Evolutionary conservation across 2,329 filamentous ascomycete genomes (phyloP).

Genomic region (Pestalotiopsis sp.): DNA sequence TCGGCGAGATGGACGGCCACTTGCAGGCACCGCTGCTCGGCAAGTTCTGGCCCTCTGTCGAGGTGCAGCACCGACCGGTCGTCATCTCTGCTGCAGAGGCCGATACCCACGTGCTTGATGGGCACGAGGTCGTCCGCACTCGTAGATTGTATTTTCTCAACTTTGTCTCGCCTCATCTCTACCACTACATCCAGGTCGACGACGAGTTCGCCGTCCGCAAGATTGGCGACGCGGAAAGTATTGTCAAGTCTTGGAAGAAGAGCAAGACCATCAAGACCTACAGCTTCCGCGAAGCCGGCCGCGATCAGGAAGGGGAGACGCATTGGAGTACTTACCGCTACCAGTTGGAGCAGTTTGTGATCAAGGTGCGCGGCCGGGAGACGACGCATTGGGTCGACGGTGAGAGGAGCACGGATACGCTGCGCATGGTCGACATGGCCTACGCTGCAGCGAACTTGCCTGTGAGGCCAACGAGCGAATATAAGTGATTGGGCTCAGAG

Average conservation of each 20-base stretch:
- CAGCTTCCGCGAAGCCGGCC: constrained; percentile 25
- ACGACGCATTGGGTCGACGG: constrained; percentile 40
- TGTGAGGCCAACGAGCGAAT: constrained; percentile 21
- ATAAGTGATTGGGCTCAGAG: neutral
- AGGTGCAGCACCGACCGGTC: constrained; percentile 24
- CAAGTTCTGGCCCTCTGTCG: constrained; percentile 20
- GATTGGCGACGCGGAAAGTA: constrained; percentile 25
- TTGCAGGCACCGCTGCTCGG: constrained; percentile 22
- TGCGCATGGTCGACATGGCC: constrained; percentile 48
- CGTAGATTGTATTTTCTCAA: constrained; percentile 25
- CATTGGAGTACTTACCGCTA: constrained; percentile 48
- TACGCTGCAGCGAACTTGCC: constrained; percentile 42
- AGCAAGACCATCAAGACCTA: constrained; percentile 34
- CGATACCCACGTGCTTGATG: constrained; percentile 18
- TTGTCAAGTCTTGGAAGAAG: constrained; percentile 24
- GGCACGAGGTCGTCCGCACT: constrained; percentile 24
- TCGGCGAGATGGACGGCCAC: constrained; percentile 33
- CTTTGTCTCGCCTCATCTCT: constrained; percentile 25
- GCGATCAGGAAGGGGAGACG: constrained; percentile 35
- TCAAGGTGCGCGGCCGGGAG: constrained; percentile 41
- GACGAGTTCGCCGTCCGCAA: constrained; percentile 31
- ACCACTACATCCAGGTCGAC: constrained; percentile 39
- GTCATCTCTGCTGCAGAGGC: constrained; percentile 21
- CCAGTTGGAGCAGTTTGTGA: constrained; percentile 52
- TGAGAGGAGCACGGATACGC: constrained; percentile 46